Evolutionary conservation across 169 alveolate genomes (phyloP), one percentile per base, ranked within the genome.

Genomic region (Eimeria nieschulzi): DNA sequence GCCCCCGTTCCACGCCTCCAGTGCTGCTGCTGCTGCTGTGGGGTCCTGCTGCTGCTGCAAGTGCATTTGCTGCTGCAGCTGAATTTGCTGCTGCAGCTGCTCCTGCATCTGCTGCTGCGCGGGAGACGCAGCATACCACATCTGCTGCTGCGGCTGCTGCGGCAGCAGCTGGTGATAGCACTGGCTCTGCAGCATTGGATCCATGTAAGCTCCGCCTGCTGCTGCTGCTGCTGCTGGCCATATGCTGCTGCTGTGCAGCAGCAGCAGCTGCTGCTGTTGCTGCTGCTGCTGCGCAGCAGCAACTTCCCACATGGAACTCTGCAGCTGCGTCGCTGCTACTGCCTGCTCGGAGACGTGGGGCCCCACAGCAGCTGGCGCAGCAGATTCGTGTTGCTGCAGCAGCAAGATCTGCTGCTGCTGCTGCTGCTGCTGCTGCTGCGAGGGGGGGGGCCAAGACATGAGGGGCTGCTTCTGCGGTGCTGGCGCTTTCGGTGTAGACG

Each of bases 101-200:
- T 66, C 39, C 75, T 17, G 12, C 23, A 17, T n/a, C 75, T 66
- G 75, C 75, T 66, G 75, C 39, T n/a, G 39, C 12, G 75, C 39
- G 39, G 75, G n/a, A 9, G 75, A n/a, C 9, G 75, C 75, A n/a
- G 12, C 12, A n/a, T 26, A 66, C 75, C 12, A 26, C 8, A 17
- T n/a, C 75, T 66, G 75, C 75, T 66, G 75, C 75, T 66, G 75
- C 75, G 12, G 75, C 75, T 66, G 75, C 75, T 66, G 75, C 23
- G 12, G 75, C 23, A 66, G 75, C 33, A 66, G 75, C 39, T n/a
- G 75, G 23, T 66, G 75, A 66, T 66, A 66, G 75, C 75, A 66
- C 2, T n/a, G 15, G 10, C 39, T 66, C 75, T 66, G 75, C 75
- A 66, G 12, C 75, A 66, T 66, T 12, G 75, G 75, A n/a, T 66